A percentile compares a stretch with the other conserved stretches of the same genome.
Evolutionary conservation across 768 basidiomycete genomes (phyloP).

Genomic region (Suillus subaureus): DNA sequence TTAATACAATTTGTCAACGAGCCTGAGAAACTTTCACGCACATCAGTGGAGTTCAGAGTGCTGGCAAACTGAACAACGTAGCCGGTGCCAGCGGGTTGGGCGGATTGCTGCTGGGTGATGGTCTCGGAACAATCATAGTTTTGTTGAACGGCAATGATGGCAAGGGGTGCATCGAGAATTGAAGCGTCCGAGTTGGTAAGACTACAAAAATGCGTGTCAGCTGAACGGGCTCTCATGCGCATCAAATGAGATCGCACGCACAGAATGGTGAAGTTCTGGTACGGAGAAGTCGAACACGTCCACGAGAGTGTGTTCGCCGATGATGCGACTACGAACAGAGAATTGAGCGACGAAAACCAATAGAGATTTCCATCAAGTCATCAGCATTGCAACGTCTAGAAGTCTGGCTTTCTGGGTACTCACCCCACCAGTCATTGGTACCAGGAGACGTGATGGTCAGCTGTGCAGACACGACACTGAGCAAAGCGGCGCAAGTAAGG

Average conservation of each 20-base stretch:
- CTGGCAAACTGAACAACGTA: slow-evolving; percentile 57
- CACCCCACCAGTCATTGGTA: slow-evolving; percentile 62
- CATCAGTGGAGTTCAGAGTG: slow-evolving; percentile 52
- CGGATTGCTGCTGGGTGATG: slow-evolving; percentile 49
- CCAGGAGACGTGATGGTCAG: slow-evolving; percentile 50
- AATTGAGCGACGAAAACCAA: background rate
- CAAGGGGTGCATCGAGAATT: slow-evolving; percentile 40
- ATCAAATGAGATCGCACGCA: slow-evolving; percentile 34
- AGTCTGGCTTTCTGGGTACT: slow-evolving; percentile 23
- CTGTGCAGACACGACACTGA: slow-evolving; percentile 41
- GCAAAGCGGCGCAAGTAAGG: slow-evolving; percentile 41
- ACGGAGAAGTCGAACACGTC: slow-evolving; percentile 50
- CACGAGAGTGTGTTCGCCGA: slow-evolving; percentile 62
- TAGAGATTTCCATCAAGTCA: background rate
- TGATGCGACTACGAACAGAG: slow-evolving; percentile 47
- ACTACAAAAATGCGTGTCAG: slow-evolving; percentile 29
- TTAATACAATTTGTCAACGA: background rate
- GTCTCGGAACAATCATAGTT: slow-evolving; percentile 62
- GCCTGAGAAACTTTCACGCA: slow-evolving; percentile 33
- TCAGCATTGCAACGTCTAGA: background rate
- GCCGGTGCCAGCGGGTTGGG: slow-evolving; percentile 42
- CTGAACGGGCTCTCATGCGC: slow-evolving; percentile 12
- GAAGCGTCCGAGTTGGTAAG: slow-evolving; percentile 45
- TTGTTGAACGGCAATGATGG: slow-evolving; percentile 49
- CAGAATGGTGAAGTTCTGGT: slow-evolving; percentile 52